Conservation (phyloP, 2,329 filamentous ascomycete genomes). For the Monosporascus sp. region DNA sequence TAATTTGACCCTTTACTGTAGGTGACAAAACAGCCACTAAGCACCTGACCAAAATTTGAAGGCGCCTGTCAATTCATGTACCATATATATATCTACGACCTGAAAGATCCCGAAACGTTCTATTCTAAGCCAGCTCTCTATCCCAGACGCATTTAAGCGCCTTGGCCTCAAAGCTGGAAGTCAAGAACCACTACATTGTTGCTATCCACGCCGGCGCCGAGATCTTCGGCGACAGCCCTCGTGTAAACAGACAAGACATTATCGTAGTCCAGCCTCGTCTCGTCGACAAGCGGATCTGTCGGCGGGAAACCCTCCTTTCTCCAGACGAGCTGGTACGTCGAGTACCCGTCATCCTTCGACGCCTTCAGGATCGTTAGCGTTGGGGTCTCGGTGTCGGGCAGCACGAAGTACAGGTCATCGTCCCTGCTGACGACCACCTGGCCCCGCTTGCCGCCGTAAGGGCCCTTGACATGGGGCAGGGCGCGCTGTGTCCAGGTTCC, state of each 20-base stretch:
- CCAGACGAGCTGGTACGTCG: conserved; percentile 32
- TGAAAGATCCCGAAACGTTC: no score
- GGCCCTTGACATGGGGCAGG: conserved; percentile 25
- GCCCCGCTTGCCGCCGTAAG: conserved; percentile 29
- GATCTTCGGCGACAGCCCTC: conserved; percentile 11
- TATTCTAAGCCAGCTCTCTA: no score
- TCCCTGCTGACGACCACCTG: conserved; percentile 28
- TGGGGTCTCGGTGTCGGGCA: conserved; percentile 27
- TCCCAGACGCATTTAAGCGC: no score
- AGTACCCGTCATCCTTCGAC: conserved; percentile 21
- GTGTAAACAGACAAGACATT: conserved; percentile 32
- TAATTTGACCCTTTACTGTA: no score
- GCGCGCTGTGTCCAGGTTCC: conserved; percentile 29
- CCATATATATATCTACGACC: no score
- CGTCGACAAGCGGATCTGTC: conserved; percentile 35
- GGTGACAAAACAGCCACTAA: no score
- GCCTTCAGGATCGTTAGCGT: conserved; percentile 29
- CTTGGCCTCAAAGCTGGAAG: conserved; percentile 22
- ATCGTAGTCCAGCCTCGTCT: conserved; percentile 29
- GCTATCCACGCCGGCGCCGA: not conserved
- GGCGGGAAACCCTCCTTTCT: conserved; percentile 26
- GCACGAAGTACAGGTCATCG: conserved; percentile 31
- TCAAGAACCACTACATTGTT: conserved; percentile 31
- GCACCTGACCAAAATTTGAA: no score
- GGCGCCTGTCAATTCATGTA: no score